Evolutionary conservation across 306 rosid genomes (phyloP).

Genomic region (Cicer chorassanicum): DNA sequence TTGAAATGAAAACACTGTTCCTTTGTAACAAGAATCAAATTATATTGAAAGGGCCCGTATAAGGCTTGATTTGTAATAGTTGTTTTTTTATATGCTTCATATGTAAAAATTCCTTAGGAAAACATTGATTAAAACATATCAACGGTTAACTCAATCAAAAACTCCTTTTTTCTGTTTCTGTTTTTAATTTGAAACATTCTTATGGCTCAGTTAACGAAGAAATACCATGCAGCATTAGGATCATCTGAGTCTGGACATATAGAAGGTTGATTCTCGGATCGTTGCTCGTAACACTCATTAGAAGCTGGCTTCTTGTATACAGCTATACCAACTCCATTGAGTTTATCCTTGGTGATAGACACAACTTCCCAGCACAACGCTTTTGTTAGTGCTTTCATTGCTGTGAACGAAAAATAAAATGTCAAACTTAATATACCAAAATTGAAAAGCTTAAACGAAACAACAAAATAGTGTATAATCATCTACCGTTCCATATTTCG

Average conservation of each 20-base stretch:
- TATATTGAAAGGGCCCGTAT: no score
- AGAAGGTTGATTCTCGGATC: constrained; percentile 69
- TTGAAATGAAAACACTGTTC: no score
- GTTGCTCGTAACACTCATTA: constrained; percentile 91
- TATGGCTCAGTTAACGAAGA: constrained; percentile 27
- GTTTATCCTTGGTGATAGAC: constrained; percentile 69
- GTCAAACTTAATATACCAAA: constrained; percentile 40
- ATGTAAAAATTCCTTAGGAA: no score
- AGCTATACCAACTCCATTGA: constrained; percentile 88
- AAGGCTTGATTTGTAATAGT: no score
- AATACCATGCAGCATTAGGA: constrained; percentile 91
- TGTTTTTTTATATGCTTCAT: no score
- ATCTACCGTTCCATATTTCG: constrained; percentile 82
- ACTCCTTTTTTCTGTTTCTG: neutral
- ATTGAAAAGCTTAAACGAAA: constrained; percentile 30
- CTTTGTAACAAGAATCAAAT: no score
- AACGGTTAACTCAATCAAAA: constrained; percentile 12
- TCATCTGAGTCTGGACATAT: constrained; percentile 77
- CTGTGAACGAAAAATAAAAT: constrained; percentile 56
- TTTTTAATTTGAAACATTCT: constrained; percentile 4
- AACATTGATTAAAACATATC: constrained; percentile 6
- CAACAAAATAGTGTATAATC: constrained; percentile 30
- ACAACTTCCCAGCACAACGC: constrained; percentile 90
- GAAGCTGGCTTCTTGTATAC: constrained; percentile 77
- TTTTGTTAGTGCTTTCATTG: constrained; percentile 81